These are phyloP conservation scores for Calonectria fujianensis DNA, from an alignment of 2,329 filamentous ascomycete species.

Conservation along the genomic window DNA sequence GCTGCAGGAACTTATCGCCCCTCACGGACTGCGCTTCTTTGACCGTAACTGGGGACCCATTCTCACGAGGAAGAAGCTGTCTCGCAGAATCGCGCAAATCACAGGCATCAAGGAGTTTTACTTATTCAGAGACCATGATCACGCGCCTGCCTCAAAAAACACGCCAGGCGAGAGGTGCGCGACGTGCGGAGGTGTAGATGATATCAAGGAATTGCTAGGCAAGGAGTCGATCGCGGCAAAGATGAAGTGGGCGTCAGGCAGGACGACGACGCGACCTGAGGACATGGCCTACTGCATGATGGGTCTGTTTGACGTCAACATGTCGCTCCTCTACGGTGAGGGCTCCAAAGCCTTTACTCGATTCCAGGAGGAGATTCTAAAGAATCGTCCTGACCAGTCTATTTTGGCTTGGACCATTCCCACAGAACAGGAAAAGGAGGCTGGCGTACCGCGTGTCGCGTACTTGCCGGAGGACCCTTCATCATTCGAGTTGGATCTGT, in stretches of 20 bases:
- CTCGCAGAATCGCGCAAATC: slow-evolving; percentile 1
- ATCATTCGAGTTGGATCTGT: slow-evolving; percentile 1
- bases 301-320: slow-evolving; percentile 36
- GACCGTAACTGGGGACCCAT: not conserved
- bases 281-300: slow-evolving; percentile 35
- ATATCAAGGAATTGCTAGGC: not conserved
- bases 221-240: slow-evolving; percentile 2
- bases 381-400: slow-evolving; percentile 7
- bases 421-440: not conserved
- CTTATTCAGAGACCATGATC: not conserved
- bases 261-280: slow-evolving; percentile 28
- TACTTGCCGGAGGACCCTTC: not conserved
- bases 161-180: not conserved
- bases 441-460: not conserved
- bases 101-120: slow-evolving; percentile 15
- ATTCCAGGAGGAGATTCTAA: slow-evolving; percentile 32
- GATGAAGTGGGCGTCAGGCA: slow-evolving; percentile 28
- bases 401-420: slow-evolving; percentile 7
- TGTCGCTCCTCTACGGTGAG: slow-evolving; percentile 39
- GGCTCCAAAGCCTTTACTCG: slow-evolving; percentile 28
- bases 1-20: slow-evolving; percentile 16
- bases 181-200: not conserved
- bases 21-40: not conserved
- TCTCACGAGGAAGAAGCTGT: not conserved
- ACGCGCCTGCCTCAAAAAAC: not conserved